Evolutionary conservation across 345 rosid species (phyloP).

Genomic region (Eucalyptus curtisii): DNA sequence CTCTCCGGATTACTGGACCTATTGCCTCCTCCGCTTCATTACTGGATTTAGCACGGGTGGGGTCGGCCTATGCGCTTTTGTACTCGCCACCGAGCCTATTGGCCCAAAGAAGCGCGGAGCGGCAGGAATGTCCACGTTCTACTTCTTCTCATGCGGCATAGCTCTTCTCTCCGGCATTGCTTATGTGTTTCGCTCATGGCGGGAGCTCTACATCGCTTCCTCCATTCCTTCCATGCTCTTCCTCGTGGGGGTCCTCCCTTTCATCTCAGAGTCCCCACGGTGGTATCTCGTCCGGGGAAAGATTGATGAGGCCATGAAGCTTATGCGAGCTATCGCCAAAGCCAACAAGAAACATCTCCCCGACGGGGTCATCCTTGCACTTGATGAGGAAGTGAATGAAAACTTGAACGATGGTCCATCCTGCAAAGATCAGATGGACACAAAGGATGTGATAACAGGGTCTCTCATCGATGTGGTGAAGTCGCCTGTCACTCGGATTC

Average conservation of each 20-base stretch:
- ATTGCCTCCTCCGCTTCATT: slow-evolving; percentile 44
- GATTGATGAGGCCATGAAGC: slow-evolving; percentile 53
- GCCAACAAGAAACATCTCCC: slow-evolving; percentile 44
- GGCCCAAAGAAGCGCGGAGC: slow-evolving; percentile 71
- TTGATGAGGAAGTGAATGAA: slow-evolving; percentile 44
- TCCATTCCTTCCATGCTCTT: slow-evolving; percentile 66
- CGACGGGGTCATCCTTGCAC: slow-evolving; percentile 38
- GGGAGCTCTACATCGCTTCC: slow-evolving; percentile 54
- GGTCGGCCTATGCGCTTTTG: slow-evolving; percentile 75
- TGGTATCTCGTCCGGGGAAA: slow-evolving; percentile 77
- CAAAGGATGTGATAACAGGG: slow-evolving; percentile 34
- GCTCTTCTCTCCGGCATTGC: slow-evolving; percentile 53
- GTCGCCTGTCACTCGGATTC: slow-evolving; percentile 43
- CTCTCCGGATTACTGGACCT: slow-evolving; percentile 52
- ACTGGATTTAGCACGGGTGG: slow-evolving; percentile 91
- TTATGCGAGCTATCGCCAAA: slow-evolving; percentile 56
- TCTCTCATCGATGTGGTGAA: slow-evolving; percentile 50
- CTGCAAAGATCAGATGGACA: not conserved
- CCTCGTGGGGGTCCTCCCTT: slow-evolving; percentile 57
- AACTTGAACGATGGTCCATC: not conserved
- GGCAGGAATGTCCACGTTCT: slow-evolving; percentile 94
- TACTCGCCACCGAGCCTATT: slow-evolving; percentile 70
- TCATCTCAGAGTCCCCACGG: slow-evolving; percentile 68
- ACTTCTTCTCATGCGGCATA: slow-evolving; percentile 71
- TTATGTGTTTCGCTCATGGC: slow-evolving; percentile 59